Evolutionary conservation across 139 green algal species (phyloP).

Genomic region (Dunaliella primolecta): DNA sequence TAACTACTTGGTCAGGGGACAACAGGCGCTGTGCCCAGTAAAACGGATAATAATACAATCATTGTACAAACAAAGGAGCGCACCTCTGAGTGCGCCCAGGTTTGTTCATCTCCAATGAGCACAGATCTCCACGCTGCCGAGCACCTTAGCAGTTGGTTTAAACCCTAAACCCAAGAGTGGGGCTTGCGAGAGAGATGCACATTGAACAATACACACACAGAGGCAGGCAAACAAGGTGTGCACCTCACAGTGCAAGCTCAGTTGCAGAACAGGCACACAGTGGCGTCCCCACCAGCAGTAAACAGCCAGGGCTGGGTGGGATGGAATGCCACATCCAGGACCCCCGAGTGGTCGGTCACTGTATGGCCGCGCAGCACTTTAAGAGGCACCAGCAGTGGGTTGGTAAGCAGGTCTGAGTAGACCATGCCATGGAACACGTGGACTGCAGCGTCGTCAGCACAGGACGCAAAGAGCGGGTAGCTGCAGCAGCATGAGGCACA

Average conservation of each 20-base stretch:
- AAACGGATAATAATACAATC: too few relatives aligned
- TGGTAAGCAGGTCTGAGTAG: conserved; percentile 91
- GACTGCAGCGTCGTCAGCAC: conserved; percentile 71
- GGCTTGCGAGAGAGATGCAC: too few relatives aligned
- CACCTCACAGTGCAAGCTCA: too few relatives aligned
- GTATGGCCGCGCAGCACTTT: conserved; percentile 61
- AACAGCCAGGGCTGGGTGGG: conserved; percentile 96
- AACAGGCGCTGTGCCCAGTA: too few relatives aligned
- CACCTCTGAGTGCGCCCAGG: background rate
- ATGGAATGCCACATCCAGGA: conserved; percentile 87
- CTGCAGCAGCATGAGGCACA: too few relatives aligned
- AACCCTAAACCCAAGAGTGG: background rate
- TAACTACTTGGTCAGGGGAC: too few relatives aligned
- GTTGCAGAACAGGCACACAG: conserved; percentile 54
- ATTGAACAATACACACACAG: too few relatives aligned
- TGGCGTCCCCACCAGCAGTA: conserved; percentile 83
- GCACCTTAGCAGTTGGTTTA: background rate
- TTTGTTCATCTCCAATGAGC: background rate
- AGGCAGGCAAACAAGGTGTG: background rate
- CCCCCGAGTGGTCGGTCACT: conserved; percentile 56
- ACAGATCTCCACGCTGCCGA: background rate
- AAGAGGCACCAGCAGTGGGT: conserved; percentile 94
- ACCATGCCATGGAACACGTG: conserved; percentile 97
- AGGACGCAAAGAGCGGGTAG: conserved; percentile 90
- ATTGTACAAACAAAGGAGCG: too few relatives aligned